Evolutionary conservation across 139 green algal species (phyloP).

Genomic region (Chlamydomonas schloesseri): DNA sequence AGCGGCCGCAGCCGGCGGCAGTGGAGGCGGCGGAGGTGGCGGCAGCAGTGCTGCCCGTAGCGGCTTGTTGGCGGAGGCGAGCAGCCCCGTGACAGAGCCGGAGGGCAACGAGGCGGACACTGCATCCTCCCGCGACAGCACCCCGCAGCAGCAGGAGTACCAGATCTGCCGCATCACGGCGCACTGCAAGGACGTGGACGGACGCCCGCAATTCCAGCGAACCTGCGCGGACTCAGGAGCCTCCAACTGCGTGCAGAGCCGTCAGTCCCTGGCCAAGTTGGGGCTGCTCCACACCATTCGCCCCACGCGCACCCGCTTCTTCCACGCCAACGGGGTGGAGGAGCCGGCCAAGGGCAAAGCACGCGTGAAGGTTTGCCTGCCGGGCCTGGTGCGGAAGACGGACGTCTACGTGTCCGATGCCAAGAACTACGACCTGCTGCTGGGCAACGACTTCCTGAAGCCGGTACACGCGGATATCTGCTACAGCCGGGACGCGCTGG

Average conservation of each 20-base stretch:
- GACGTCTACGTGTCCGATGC: not conserved
- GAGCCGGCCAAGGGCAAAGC: not conserved
- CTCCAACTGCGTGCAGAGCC: not conserved
- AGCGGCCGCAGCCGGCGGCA: too few species aligned
- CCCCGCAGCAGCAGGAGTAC: not conserved
- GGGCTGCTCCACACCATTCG: not conserved
- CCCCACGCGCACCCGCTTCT: not conserved
- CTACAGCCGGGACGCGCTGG: not conserved
- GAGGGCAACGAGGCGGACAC: too few species aligned
- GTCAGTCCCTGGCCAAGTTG: too few species aligned
- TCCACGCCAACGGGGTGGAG: not conserved
- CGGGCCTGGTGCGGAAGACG: not conserved
- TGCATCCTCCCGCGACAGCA: too few species aligned
- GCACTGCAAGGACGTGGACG: not conserved
- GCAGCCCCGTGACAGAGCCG: too few species aligned
- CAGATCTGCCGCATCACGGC: not conserved
- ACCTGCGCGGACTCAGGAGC: not conserved
- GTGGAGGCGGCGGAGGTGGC: too few species aligned
- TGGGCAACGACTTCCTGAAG: not conserved
- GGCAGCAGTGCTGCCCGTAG: too few species aligned
- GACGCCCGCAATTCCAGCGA: too few species aligned
- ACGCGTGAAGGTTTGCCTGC: not conserved
- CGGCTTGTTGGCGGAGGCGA: too few species aligned
- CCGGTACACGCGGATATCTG: not conserved
- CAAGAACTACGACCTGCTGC: not conserved